phyloP scores from a whole-genome alignment of 108 stramenopile genomes.

The Nitzschia sp. region DNA sequence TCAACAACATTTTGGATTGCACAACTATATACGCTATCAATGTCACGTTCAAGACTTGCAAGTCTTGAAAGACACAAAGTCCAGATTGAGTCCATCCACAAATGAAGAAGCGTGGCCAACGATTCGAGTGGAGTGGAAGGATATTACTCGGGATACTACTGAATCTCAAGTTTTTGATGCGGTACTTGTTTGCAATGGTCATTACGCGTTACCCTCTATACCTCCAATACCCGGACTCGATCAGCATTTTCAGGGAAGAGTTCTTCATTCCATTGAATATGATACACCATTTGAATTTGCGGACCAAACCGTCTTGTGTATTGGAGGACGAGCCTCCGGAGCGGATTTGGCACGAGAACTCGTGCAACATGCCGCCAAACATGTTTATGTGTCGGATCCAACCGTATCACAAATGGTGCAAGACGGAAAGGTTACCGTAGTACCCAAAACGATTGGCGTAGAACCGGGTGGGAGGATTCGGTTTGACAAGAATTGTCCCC shows the following conservation, averaged over 20 bases:
- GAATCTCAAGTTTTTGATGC: constrained; percentile 74
- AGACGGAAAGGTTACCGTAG: constrained; percentile 59
- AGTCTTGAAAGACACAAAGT: constrained; percentile 25
- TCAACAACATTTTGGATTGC: constrained; percentile 49
- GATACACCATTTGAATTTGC: constrained; percentile 69
- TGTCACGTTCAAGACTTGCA: constrained; percentile 61
- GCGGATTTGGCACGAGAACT: constrained; percentile 90
- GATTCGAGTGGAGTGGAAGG: constrained; percentile 39
- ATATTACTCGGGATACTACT: constrained; percentile 2
- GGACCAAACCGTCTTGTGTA: constrained; percentile 77
- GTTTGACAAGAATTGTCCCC: constrained; percentile 41
- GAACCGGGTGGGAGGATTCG: constrained; percentile 44
- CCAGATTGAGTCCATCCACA: constrained; percentile 7
- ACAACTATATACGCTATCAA: constrained; percentile 48
- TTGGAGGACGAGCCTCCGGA: constrained; percentile 89
- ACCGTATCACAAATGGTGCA: constrained; percentile 31
- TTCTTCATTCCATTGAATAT: constrained; percentile 86
- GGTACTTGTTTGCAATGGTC: constrained; percentile 91
- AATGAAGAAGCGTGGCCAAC: constrained; percentile 37
- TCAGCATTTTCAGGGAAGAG: constrained; percentile 45
- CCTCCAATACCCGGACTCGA: constrained; percentile 62
- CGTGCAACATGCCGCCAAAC: constrained; percentile 60
- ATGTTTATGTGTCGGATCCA: constrained; percentile 83
- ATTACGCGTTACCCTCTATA: constrained; percentile 69
- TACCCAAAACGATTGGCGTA: constrained; percentile 62